A percentile compares a stretch with the other conserved stretches of the same genome.
phyloP scores from a whole-genome alignment of 1,284 basidiomycete genomes.

The Rhodotorula sp. region DNA sequence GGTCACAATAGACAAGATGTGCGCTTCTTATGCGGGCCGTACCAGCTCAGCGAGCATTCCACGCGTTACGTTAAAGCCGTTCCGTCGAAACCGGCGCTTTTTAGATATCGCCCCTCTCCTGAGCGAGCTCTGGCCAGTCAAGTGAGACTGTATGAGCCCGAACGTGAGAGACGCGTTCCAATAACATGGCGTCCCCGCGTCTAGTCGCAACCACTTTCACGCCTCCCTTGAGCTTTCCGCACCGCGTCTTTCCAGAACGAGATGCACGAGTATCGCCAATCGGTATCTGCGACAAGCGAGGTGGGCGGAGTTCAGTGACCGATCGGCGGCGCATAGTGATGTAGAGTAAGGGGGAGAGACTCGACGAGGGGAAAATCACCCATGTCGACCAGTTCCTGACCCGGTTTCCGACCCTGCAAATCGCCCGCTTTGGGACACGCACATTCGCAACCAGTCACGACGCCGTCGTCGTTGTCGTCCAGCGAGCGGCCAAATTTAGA shows the following conservation, averaged over 20 bases:
- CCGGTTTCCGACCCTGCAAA: constrained; percentile 6
- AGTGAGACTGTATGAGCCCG: no score
- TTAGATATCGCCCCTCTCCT: no score
- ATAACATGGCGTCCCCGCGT: no score
- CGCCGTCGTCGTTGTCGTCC: background rate
- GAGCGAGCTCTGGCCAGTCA: no score
- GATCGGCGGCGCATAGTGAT: background rate
- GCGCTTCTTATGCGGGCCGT: no score
- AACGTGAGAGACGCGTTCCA: no score
- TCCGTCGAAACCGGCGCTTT: no score
- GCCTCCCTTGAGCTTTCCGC: background rate
- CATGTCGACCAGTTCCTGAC: constrained; percentile 16
- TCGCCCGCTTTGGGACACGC: constrained; percentile 24
- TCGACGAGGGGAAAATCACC: background rate
- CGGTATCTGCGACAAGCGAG: constrained; percentile 3
- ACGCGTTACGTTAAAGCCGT: no score
- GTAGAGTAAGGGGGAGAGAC: background rate
- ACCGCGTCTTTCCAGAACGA: constrained; percentile 13
- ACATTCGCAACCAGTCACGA: constrained; percentile 19
- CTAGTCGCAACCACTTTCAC: no score
- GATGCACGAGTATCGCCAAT: constrained; percentile 25
- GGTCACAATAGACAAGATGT: no score
- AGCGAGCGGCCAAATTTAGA: background rate
- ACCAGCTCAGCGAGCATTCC: no score
- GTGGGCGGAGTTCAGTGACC: background rate